phyloP scores from a whole-genome alignment of 2,329 filamentous ascomycete genomes.

The Aspergillus novoparasiticus region DNA sequence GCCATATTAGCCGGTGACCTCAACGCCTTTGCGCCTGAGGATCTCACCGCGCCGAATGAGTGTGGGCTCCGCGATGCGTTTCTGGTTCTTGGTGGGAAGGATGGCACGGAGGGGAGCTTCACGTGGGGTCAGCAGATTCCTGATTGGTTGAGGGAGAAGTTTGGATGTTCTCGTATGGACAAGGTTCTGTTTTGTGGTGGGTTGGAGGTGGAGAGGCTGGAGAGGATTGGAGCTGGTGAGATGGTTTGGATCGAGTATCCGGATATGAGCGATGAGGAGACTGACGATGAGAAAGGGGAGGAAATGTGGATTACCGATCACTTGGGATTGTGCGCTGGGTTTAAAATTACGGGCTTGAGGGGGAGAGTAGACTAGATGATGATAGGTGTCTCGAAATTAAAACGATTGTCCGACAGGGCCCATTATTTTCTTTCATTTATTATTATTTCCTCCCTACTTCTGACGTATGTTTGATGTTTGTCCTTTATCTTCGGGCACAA shows the following conservation, averaged over 20 bases:
- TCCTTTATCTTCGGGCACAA: neutral
- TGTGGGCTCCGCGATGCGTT: conserved; percentile 57
- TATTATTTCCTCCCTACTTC: neutral
- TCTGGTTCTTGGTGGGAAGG: conserved; percentile 53
- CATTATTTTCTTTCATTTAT: neutral
- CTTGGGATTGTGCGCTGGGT: conserved; percentile 46
- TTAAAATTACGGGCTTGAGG: neutral
- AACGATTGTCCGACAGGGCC: no score
- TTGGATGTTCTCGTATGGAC: conserved; percentile 58
- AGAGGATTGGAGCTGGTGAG: conserved; percentile 53
- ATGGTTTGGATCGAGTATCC: conserved; percentile 43
- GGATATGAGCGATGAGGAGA: conserved; percentile 38
- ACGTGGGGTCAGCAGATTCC: conserved; percentile 62
- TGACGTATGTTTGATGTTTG: neutral
- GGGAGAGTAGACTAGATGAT: neutral
- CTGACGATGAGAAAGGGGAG: conserved; percentile 38
- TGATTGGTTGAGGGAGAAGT: conserved; percentile 43
- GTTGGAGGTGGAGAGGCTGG: conserved; percentile 37
- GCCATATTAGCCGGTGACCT: conserved; percentile 58
- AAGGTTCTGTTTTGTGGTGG: conserved; percentile 54
- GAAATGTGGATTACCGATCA: conserved; percentile 56
- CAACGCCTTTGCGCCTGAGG: conserved; percentile 61
- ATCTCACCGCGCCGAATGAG: conserved; percentile 50
- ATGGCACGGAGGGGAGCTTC: conserved; percentile 55
- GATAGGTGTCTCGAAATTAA: no score